phyloP scores from a whole-genome alignment of 495 filamentous ascomycete species.

The Cetradonia linearis region DNA sequence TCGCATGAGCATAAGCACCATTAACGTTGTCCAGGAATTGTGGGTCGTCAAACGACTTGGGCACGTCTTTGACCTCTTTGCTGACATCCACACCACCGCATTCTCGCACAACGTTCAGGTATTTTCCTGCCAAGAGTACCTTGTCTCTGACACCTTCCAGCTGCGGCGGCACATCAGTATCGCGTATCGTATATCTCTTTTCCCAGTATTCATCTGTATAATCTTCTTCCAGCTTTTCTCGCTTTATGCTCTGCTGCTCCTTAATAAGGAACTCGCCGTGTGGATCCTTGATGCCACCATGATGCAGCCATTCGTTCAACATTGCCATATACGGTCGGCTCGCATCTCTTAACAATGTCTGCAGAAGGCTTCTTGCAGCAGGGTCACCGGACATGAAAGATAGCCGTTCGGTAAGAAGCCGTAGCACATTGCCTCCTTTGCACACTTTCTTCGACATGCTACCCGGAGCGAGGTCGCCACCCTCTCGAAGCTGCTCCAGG shows the following conservation, averaged over 20 bases:
- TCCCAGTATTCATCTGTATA: conserved; percentile 99
- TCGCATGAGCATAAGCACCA: conserved; percentile 86
- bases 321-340: conserved; percentile 94
- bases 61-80: conserved; percentile 78
- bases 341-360: conserved; percentile 71
- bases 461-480: conserved; percentile 62
- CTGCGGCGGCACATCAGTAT: conserved; percentile 84
- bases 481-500: conserved; percentile 67
- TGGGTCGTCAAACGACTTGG: conserved; percentile 79
- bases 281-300: conserved; percentile 88
- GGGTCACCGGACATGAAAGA: conserved; percentile 89
- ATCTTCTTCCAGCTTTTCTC: conserved; percentile 85
- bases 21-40: conserved; percentile 93
- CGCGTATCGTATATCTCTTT: conserved; percentile 86
- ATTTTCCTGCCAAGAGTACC: conserved; percentile 89
- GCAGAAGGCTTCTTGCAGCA: conserved; percentile 67
- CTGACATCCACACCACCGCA: conserved; percentile 93
- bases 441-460: conserved; percentile 84
- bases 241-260: conserved; percentile 88
- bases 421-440: conserved; percentile 84
- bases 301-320: conserved; percentile 97
- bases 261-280: conserved; percentile 91
- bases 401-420: conserved; percentile 71
- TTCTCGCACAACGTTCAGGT: conserved; percentile 93
- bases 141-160: conserved; percentile 87